A percentile compares a stretch with the other conserved stretches of the same genome.
phyloP scores from a whole-genome alignment of 2,329 filamentous ascomycete species.

The Exophiala lecanii-corni region DNA sequence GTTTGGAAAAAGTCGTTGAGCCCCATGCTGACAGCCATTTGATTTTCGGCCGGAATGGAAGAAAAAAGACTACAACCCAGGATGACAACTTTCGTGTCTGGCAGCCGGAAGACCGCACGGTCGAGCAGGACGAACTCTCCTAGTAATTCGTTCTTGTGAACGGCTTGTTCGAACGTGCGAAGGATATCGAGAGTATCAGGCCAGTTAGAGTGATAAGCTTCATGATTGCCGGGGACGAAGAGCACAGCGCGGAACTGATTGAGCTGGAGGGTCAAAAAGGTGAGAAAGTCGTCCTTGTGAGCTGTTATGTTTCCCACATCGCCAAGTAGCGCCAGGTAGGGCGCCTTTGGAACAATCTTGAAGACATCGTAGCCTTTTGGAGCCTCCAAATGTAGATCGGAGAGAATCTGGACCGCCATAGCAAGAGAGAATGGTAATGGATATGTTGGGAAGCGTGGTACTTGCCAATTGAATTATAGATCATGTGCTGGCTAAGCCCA shows the following conservation, averaged over 20 bases:
- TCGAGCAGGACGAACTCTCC: constrained; percentile 41
- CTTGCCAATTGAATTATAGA: no score
- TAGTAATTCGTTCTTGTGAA: constrained; percentile 8
- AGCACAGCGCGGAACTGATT: constrained; percentile 47
- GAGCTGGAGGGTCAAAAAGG: constrained; percentile 49
- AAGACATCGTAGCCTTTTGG: constrained; percentile 49
- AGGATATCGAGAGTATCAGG: constrained; percentile 11
- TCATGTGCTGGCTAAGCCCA: no score
- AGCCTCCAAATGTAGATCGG: constrained; percentile 54
- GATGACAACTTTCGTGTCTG: constrained; percentile 33
- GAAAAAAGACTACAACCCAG: constrained; percentile 52
- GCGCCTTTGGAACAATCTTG: constrained; percentile 42
- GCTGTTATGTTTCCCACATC: constrained; percentile 48
- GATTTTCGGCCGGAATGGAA: constrained; percentile 36
- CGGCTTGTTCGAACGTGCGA: constrained; percentile 17
- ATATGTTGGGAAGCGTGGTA: no score
- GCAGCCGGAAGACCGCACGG: constrained; percentile 36
- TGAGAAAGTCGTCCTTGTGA: constrained; percentile 38
- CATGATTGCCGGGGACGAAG: constrained; percentile 54
- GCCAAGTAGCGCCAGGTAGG: constrained; percentile 53
- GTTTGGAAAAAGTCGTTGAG: constrained; percentile 52
- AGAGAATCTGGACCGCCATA: constrained; percentile 52
- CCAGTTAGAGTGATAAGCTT: constrained; percentile 42
- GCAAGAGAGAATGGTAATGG: no score
- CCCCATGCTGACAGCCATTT: constrained; percentile 37